Evolutionary conservation across 1,139 yeast species (phyloP).

Genomic region (Protomyces macrosporus): DNA sequence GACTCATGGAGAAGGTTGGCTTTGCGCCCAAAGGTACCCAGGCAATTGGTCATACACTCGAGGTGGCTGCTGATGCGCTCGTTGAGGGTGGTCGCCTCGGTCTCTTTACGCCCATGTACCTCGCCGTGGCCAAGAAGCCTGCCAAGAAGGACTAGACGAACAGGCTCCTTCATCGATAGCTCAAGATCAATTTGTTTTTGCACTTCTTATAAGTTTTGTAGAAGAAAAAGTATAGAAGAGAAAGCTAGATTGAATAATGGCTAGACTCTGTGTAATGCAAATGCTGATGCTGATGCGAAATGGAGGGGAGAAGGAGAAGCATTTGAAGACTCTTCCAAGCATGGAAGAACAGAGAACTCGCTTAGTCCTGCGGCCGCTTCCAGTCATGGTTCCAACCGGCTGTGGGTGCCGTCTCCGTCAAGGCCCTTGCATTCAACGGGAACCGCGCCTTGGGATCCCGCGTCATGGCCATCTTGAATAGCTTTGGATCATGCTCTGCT

Average conservation of each 20-base stretch:
- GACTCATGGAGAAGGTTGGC: slow-evolving; percentile 73
- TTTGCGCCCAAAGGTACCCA: slow-evolving; percentile 90
- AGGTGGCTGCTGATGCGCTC: slow-evolving; percentile 93
- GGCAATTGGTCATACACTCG: slow-evolving; percentile 86
- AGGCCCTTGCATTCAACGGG: slow-evolving; percentile 76
- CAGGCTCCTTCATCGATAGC: no score
- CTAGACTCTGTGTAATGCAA: no score
- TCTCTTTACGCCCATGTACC: slow-evolving; percentile 50
- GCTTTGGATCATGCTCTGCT: slow-evolving; percentile 47
- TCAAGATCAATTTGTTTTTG: no score
- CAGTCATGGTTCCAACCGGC: slow-evolving; percentile 73
- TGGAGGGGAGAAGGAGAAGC: not conserved
- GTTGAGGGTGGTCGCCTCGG: slow-evolving; percentile 89
- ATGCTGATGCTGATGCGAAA: not conserved
- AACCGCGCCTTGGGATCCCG: slow-evolving; percentile 45
- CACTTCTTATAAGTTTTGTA: no score
- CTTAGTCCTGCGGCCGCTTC: slow-evolving; percentile 36
- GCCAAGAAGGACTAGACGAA: not conserved
- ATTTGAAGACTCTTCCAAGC: slow-evolving; percentile 27
- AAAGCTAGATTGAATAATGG: no score
- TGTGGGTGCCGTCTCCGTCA: slow-evolving; percentile 87
- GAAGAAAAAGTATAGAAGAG: no score
- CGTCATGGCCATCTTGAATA: slow-evolving; percentile 49
- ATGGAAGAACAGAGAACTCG: not conserved
- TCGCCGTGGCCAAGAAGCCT: slow-evolving; percentile 41